Conservation (phyloP, 2,329 filamentous ascomycete genomes). For the Neofusicoccum sp. region DNA sequence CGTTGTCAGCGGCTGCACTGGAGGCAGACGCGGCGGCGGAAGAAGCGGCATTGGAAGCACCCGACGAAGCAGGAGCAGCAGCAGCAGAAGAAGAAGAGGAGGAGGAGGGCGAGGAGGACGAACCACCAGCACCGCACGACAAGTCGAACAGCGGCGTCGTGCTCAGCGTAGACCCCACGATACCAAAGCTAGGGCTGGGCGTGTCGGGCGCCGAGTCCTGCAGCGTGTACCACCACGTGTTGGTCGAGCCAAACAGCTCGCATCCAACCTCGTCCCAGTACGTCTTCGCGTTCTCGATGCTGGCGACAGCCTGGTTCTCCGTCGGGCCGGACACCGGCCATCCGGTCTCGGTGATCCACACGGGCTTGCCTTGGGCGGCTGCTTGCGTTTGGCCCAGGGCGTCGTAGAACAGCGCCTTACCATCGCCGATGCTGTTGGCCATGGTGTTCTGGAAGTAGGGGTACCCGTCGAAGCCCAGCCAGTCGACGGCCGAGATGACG, state of each 20-base stretch:
- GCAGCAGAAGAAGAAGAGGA: slow-evolving; percentile 2
- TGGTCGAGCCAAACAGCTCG: slow-evolving; percentile 59
- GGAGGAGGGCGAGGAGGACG: slow-evolving; percentile 18
- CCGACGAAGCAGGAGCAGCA: background rate
- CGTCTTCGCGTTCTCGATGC: slow-evolving; percentile 65
- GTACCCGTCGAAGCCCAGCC: slow-evolving; percentile 80
- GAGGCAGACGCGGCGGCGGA: background rate
- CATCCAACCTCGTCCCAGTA: slow-evolving; percentile 82
- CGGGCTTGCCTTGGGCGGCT: slow-evolving; percentile 63
- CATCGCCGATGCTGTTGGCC: slow-evolving; percentile 57
- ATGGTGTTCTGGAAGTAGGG: slow-evolving; percentile 73
- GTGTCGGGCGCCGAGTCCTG: slow-evolving; percentile 58
- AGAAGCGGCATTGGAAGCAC: slow-evolving; percentile 2
- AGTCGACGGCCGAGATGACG: slow-evolving; percentile 70
- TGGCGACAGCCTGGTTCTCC: slow-evolving; percentile 61
- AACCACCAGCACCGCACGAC: slow-evolving; percentile 26
- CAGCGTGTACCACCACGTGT: slow-evolving; percentile 74
- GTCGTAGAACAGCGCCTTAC: slow-evolving; percentile 65
- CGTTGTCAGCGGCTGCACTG: background rate
- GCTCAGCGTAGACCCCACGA: slow-evolving; percentile 53
- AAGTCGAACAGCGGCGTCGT: slow-evolving; percentile 36
- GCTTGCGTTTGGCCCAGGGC: slow-evolving; percentile 61
- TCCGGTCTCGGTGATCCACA: slow-evolving; percentile 88
- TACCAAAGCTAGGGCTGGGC: slow-evolving; percentile 68
- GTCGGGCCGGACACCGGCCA: slow-evolving; percentile 73